Conservation (phyloP, 805 yeast species). For the Kazachstania kunashirensis region DNA sequence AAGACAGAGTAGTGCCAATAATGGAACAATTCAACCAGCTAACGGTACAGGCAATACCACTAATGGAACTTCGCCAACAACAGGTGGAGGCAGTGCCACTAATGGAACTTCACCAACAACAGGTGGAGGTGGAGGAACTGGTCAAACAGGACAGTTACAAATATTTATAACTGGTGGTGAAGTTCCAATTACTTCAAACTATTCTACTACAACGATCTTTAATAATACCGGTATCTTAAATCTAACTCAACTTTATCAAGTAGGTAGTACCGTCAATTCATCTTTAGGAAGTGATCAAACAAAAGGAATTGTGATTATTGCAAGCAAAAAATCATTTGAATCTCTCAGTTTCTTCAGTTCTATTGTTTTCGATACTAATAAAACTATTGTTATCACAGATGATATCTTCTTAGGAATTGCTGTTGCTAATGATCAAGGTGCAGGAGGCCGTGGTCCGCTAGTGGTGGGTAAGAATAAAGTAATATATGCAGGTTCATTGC, state of each 20-base stretch:
- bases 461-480: slow-evolving; percentile 15
- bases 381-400: slow-evolving; percentile 18
- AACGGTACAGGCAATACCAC: slow-evolving; percentile 3
- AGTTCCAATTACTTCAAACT: slow-evolving; percentile 4
- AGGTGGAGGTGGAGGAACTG: slow-evolving; percentile 8
- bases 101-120: not conserved
- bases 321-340: slow-evolving; percentile 18
- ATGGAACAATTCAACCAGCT: slow-evolving; percentile 1
- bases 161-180: slow-evolving; percentile 8
- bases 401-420: slow-evolving; percentile 12
- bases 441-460: slow-evolving; percentile 21
- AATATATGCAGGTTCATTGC: slow-evolving; percentile 23
- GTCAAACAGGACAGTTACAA: slow-evolving; percentile 8
- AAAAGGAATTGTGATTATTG: slow-evolving; percentile 21
- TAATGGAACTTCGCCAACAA: not conserved
- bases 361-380: slow-evolving; percentile 15
- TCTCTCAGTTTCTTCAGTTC: slow-evolving; percentile 21
- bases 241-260: slow-evolving; percentile 17
- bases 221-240: slow-evolving; percentile 20
- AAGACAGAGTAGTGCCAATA: not conserved
- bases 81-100: not conserved
- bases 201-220: slow-evolving; percentile 8
- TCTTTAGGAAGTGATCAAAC: slow-evolving; percentile 8
- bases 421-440: slow-evolving; percentile 13
- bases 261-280: slow-evolving; percentile 11